Evolutionary conservation across 768 basidiomycete genomes (phyloP), one percentile per base, ranked within the genome.

Genomic region (Xerocomus spinulosus): DNA sequence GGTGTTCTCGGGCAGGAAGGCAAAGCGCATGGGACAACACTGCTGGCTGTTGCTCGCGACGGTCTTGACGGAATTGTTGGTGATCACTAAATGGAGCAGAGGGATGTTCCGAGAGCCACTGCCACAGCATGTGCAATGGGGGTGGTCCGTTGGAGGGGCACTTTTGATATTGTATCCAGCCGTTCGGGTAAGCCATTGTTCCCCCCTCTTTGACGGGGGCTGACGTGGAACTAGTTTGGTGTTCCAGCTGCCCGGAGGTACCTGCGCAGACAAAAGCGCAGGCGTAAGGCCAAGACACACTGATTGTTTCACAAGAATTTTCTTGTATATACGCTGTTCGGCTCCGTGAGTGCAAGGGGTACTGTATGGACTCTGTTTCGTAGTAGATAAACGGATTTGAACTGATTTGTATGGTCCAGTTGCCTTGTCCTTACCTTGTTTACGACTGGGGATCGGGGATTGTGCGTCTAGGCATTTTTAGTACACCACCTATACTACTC

Each of bases 1-100:
- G 47, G 24, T 44, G 50, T 5, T 49, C 9, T 18, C 9, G 46
- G n/a, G 46, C 58, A 92, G 90, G 58, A 82, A 75, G 56, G 83
- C 87, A n/a, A 82, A 83, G 52, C 78, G 90, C 48, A 92, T 92
- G 90, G 90, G 91, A 2, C 87, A 90, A 56, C 90, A 92, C 60
- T 82, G 84, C 28, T 92, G 90, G 90, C 71, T 92, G 34, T 71
- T 92, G 50, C 78, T 91, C 42, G 89, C 90, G 26, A 92, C 90
- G n/a, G 82, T 91, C 52, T 58, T 81, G 48, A 92, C 91, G 13
- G 90, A 92, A 63, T 64, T 90, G 29, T 73, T 92, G 42, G 84
- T 82, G 35, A 90, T 92, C 44, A 68, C 74, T 56, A 92, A 92
- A 71, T 92, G 88, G 89, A 81, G 85, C 54, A 71, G 79, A 57